These are phyloP conservation scores for Colletotrichum horii DNA, from an alignment of 2,329 filamentous ascomycete species.

Conservation along the genomic window DNA sequence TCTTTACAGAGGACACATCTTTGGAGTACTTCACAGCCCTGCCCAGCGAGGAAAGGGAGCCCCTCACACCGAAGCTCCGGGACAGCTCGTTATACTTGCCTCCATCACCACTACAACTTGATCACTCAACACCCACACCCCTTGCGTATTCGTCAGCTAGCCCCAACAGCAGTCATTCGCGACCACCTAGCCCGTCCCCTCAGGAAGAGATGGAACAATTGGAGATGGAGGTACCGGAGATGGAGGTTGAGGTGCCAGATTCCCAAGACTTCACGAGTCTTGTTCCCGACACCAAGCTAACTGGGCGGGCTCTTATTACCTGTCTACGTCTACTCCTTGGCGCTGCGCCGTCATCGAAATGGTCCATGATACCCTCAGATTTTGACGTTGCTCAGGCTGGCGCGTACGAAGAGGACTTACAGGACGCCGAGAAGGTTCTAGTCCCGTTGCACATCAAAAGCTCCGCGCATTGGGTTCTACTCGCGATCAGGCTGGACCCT, in stretches of 20 bases:
- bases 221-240: background rate
- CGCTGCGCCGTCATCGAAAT: background rate
- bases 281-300: background rate
- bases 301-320: background rate
- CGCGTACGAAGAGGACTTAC: background rate
- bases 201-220: background rate
- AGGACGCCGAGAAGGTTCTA: background rate
- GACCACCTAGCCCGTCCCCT: background rate
- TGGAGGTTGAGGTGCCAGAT: background rate
- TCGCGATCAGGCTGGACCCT: background rate
- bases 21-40: background rate
- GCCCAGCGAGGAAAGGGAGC: background rate
- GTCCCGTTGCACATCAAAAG: background rate
- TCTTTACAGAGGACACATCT: accelerated
- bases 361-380: background rate
- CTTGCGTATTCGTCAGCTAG: background rate
- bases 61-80: background rate
- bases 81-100: background rate
- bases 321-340: background rate
- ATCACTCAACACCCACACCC: background rate
- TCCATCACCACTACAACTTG: accelerated
- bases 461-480: background rate
- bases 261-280: background rate
- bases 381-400: background rate
- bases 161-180: background rate